Evolutionary conservation across 306 rosid species (phyloP).

Genomic region (Glycine latifolia): DNA sequence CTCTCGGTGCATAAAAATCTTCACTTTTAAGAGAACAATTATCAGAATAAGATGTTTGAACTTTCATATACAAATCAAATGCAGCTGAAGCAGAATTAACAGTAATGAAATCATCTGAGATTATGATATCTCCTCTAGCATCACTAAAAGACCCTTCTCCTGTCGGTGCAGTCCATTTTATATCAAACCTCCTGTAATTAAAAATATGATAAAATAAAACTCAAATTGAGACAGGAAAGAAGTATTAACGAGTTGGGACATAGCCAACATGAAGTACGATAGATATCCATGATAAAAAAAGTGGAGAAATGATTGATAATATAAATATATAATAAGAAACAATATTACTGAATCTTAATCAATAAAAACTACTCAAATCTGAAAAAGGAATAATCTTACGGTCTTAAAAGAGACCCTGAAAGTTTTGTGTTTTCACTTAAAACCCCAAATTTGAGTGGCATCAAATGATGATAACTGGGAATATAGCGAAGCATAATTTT

Average conservation of each 20-base stretch:
- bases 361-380: constrained; percentile 35
- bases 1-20: constrained; percentile 52
- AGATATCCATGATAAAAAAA: not conserved
- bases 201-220: not conserved
- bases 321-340: constrained; percentile 39
- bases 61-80: constrained; percentile 74
- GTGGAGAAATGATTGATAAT: constrained; percentile 24
- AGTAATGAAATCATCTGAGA: constrained; percentile 69
- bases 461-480: constrained; percentile 66
- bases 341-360: constrained; percentile 28
- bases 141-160: constrained; percentile 88
- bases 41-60: constrained; percentile 70
- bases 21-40: constrained; percentile 53
- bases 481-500: constrained; percentile 76
- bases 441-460: constrained; percentile 78
- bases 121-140: constrained; percentile 92
- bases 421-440: constrained; percentile 83
- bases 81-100: constrained; percentile 86
- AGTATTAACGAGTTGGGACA: constrained; percentile 27
- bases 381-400: constrained; percentile 65
- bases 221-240: constrained; percentile 27
- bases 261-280: constrained; percentile 42
- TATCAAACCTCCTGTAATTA: constrained; percentile 75
- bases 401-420: constrained; percentile 84
- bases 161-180: constrained; percentile 86